Base-by-base conservation (phyloP, 208 protist genomes). In the Crithidia sp. region DNA sequence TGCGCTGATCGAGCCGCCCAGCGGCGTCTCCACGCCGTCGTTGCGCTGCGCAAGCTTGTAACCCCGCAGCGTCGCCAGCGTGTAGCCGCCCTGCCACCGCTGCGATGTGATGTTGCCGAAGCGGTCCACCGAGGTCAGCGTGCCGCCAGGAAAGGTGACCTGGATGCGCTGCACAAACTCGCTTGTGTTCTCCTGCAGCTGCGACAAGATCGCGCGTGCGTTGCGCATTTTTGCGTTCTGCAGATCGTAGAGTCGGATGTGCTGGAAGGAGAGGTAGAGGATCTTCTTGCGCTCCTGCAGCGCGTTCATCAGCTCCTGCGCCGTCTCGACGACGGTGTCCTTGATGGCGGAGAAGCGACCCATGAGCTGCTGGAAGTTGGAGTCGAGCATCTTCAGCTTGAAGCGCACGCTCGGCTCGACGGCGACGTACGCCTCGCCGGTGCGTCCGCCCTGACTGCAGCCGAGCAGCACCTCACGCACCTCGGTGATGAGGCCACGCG, bases 171-270 rank as follows among this genome's bases (percentile, higher is more conserved):
- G 72, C 55, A 91, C 56, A 69, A 96, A 70, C 57, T 92, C 84
- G 7, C 74, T 77, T 4, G 91, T 82, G 65, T 71, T 82, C 28
- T 86, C 69, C 50, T 87, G 88, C 64, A 97, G 82, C 59, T 96
- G 83, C n/a, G 84, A 70, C 16, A 98, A 54, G 16, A 89, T 83
- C 3, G 90, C 88, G 55, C 91, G 91, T 39, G 79, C 77, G 44
- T 83, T 76, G 16, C 93, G 91, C 74, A 97, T 82, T 52, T 96
- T 97, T 2, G 76, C 64, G 71, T 91, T 95, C 63, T 97, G 91
- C 62, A 96, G 71, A 69, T 97, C 95, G 74, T 96, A 97, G 17
- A 95, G 71, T 9, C 93, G 93, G 69, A 98, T 94, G 81, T 98
- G 95, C 76, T 98, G 95, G 17, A 95, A 85, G 39, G 91, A 94